These are phyloP conservation scores for Alloteropsis angusta DNA, from an alignment of 202 grass and related monocot genomes.

Conservation along the genomic window DNA sequence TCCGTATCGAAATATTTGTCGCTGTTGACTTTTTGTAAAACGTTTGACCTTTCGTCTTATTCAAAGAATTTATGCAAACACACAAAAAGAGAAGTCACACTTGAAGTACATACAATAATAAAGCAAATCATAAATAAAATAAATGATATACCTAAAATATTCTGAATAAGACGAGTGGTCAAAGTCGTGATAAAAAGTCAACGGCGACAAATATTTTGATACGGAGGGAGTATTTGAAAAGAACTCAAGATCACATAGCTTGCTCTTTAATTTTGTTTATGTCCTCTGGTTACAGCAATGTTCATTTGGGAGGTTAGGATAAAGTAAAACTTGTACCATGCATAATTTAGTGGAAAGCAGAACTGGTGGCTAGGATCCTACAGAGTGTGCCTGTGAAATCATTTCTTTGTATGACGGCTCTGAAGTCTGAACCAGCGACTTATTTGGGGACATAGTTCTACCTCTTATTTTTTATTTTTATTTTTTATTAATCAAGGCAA, in stretches of 20 bases:
- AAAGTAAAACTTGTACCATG: not conserved
- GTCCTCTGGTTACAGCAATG: not conserved
- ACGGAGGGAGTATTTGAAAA: too few species aligned
- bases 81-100: too few species aligned
- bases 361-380: not conserved
- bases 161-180: too few species aligned
- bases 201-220: too few species aligned
- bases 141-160: too few species aligned
- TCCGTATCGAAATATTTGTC: too few species aligned
- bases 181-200: too few species aligned
- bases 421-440: not conserved
- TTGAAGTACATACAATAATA: too few species aligned
- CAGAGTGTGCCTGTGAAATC: not conserved
- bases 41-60: too few species aligned
- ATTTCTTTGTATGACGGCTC: not conserved
- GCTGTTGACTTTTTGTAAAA: too few species aligned
- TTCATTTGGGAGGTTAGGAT: slow-evolving; percentile 2
- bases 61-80: too few species aligned
- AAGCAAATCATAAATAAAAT: too few species aligned
- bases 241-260: not conserved
- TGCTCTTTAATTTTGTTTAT: not conserved
- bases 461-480: not conserved
- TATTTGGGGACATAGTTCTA: not conserved
- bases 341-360: not conserved
- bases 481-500: not conserved